Evolutionary conservation across 2,329 filamentous ascomycete species (phyloP).

Genomic region (Macrophomina pseudophaseolina): DNA sequence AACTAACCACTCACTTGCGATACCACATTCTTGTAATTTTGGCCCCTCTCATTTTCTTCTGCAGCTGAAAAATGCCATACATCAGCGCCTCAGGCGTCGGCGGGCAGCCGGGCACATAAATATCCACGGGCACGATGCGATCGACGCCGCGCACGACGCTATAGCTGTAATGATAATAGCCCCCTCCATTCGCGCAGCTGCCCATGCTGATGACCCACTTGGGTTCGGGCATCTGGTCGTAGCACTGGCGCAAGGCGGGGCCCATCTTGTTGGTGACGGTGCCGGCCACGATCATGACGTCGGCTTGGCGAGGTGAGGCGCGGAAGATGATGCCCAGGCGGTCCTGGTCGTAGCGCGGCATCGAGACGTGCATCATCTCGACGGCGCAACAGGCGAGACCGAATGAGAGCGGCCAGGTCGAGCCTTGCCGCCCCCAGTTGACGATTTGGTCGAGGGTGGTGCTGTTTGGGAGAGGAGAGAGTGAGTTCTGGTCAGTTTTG

Average conservation of each 20-base stretch:
- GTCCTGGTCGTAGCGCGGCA: conserved; percentile 91
- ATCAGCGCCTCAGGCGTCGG: conserved; percentile 61
- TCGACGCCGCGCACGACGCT: conserved; percentile 78
- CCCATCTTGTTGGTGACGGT: conserved; percentile 98
- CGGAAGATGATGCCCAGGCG: conserved; percentile 91
- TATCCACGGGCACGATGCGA: conserved; percentile 79
- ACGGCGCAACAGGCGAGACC: conserved; percentile 88
- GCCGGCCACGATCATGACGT: conserved; percentile 94
- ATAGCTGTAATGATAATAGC: conserved; percentile 88
- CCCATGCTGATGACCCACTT: conserved; percentile 88
- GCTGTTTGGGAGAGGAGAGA: conserved; percentile 47
- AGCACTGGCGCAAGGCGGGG: conserved; percentile 84
- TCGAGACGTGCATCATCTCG: conserved; percentile 94
- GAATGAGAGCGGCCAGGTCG: conserved; percentile 89
- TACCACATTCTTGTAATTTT: too few species aligned
- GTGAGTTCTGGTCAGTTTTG: not conserved
- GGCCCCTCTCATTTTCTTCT: conserved; percentile 72
- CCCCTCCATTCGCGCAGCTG: conserved; percentile 81
- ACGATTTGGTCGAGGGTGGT: conserved; percentile 80
- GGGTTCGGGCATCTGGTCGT: conserved; percentile 94
- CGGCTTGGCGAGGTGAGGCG: conserved; percentile 84
- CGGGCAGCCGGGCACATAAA: conserved; percentile 78
- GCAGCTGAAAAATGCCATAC: conserved; percentile 73
- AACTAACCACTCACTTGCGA: too few species aligned
- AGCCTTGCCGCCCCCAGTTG: conserved; percentile 87